phyloP scores from a whole-genome alignment of 1,284 basidiomycete genomes.

The Veloboletus limbatus region DNA sequence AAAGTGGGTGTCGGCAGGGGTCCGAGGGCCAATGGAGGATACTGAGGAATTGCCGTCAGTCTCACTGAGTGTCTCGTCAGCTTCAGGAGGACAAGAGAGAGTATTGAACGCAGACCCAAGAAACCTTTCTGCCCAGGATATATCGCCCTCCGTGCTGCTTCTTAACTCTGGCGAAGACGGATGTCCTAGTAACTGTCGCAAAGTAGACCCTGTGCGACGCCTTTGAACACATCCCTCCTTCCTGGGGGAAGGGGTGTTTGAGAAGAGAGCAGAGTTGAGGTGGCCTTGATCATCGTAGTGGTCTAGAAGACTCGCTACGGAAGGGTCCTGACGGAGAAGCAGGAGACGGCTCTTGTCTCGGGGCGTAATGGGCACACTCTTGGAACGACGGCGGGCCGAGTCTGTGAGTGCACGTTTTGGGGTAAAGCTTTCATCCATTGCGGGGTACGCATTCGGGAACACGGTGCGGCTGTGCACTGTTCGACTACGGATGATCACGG shows the following conservation, averaged over 20 bases:
- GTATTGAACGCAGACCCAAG: slow-evolving; percentile 49
- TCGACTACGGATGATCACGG: slow-evolving; percentile 63
- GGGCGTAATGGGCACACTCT: slow-evolving; percentile 38
- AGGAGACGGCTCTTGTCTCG: slow-evolving; percentile 52
- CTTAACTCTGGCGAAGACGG: slow-evolving; percentile 37
- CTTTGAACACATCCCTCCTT: slow-evolving; percentile 50
- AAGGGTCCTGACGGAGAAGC: slow-evolving; percentile 69
- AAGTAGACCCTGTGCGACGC: slow-evolving; percentile 62
- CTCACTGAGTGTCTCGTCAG: slow-evolving; percentile 38
- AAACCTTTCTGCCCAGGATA: slow-evolving; percentile 76
- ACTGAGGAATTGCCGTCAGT: slow-evolving; percentile 43
- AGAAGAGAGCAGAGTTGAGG: slow-evolving; percentile 58
- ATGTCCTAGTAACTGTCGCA: slow-evolving; percentile 65
- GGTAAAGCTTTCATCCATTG: slow-evolving; percentile 29
- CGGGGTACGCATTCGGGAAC: slow-evolving; percentile 58
- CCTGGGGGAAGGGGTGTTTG: slow-evolving; percentile 49
- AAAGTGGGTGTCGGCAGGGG: slow-evolving; percentile 41
- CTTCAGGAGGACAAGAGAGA: background rate
- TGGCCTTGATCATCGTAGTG: slow-evolving; percentile 71
- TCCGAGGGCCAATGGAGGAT: slow-evolving; percentile 46
- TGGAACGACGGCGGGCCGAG: slow-evolving; percentile 32
- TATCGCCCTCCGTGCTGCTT: slow-evolving; percentile 56
- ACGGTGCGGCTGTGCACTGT: slow-evolving; percentile 59
- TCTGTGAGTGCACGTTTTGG: slow-evolving; percentile 26
- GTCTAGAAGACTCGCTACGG: slow-evolving; percentile 66